phyloP scores from a whole-genome alignment of 1,284 basidiomycete species.

The Cutaneotrichosporon dermatis region DNA sequence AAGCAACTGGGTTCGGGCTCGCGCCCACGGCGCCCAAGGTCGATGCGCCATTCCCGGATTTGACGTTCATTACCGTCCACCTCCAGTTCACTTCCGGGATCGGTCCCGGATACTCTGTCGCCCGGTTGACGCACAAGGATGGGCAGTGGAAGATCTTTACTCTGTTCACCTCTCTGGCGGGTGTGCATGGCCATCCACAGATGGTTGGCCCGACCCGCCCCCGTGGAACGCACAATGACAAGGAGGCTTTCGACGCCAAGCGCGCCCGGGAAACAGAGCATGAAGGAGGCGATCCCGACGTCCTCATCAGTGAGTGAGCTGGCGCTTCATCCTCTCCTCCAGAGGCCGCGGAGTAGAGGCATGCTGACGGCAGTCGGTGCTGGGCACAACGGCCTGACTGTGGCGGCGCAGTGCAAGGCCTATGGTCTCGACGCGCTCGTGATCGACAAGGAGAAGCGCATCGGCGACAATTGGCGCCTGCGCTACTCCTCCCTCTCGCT shows the following conservation, averaged over 20 bases:
- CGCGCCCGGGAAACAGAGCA: not conserved
- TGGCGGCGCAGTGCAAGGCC: constrained; percentile 59
- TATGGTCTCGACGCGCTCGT: constrained; percentile 56
- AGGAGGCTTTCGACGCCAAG: not conserved
- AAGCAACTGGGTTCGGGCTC: not conserved
- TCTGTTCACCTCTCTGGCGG: not conserved
- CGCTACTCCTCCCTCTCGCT: constrained; percentile 60
- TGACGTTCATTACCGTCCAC: not conserved
- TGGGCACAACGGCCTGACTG: constrained; percentile 61
- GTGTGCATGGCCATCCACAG: not conserved
- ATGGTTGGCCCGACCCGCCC: not conserved
- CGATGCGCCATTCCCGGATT: not conserved
- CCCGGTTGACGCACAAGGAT: not conserved
- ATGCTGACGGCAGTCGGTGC: constrained; percentile 53
- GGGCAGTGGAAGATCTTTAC: not conserved
- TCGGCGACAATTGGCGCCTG: constrained; percentile 59
- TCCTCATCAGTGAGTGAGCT: not conserved
- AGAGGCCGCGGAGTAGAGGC: too few species aligned
- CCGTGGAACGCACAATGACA: constrained; percentile 1
- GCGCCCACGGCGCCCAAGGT: not conserved
- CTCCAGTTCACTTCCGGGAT: not conserved
- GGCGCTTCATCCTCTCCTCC: too few species aligned
- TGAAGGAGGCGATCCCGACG: not conserved
- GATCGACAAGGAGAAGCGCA: constrained; percentile 55
- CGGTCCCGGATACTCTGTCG: not conserved